Conservation (phyloP, 2,329 filamentous ascomycete genomes). For the Hymenoscyphus fraxineus region DNA sequence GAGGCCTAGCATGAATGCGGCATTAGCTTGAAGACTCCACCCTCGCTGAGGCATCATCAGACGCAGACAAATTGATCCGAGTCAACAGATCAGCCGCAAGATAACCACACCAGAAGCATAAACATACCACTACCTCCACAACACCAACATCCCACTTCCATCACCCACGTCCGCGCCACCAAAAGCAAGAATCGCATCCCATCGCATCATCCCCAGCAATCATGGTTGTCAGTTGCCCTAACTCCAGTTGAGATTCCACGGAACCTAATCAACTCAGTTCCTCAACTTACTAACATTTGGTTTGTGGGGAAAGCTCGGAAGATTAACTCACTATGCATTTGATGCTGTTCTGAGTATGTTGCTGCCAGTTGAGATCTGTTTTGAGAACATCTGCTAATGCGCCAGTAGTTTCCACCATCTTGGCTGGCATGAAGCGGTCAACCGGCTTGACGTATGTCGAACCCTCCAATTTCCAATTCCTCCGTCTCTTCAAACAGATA, state of each 20-base stretch:
- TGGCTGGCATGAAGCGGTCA: constrained; percentile 95
- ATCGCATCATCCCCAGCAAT: constrained; percentile 20
- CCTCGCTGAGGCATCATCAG: not conserved
- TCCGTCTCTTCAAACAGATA: not conserved
- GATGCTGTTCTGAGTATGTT: constrained; percentile 85
- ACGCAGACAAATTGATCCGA: not conserved
- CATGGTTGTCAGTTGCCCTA: constrained; percentile 40
- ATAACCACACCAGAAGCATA: not conserved
- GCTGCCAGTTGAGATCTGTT: constrained; percentile 10
- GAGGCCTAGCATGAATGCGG: not conserved
- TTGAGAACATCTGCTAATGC: constrained; percentile 22
- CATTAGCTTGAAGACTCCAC: constrained; percentile 1
- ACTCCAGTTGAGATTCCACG: constrained; percentile 23
- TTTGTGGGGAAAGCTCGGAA: constrained; percentile 77
- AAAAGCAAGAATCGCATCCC: not conserved
- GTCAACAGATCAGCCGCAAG: not conserved
- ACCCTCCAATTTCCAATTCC: constrained; percentile 12
- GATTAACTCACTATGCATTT: constrained; percentile 90
- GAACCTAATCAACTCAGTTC: constrained; percentile 49
- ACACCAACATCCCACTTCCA: not conserved
- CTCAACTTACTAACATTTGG: constrained; percentile 67
- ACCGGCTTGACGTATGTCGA: constrained; percentile 91
- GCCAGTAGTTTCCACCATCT: constrained; percentile 80
- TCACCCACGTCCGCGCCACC: not conserved
- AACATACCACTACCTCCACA: not conserved